Conservation (phyloP, 768 basidiomycete genomes). For the Tricholomella constricta region DNA sequence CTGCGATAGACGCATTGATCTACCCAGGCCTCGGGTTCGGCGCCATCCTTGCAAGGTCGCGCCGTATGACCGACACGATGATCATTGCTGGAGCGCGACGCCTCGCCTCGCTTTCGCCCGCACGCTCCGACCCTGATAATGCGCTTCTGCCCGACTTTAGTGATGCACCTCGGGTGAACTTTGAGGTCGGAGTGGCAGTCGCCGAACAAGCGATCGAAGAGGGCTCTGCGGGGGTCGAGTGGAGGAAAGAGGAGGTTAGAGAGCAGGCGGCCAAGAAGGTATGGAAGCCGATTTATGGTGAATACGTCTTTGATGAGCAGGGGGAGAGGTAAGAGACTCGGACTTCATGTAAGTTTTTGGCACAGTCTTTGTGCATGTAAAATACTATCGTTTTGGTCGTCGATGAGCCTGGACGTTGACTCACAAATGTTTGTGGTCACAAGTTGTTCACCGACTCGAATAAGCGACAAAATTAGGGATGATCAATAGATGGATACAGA, state of each 20-base stretch:
- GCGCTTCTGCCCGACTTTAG: constrained; percentile 77
- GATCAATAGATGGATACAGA: constrained; percentile 1
- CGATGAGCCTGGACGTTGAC: no score
- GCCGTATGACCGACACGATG: constrained; percentile 79
- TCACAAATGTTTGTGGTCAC: no score
- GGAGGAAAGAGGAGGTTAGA: constrained; percentile 59
- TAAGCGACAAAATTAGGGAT: not conserved
- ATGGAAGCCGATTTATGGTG: constrained; percentile 69
- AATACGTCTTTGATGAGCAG: constrained; percentile 62
- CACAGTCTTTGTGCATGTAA: no score
- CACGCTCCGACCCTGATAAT: constrained; percentile 65
- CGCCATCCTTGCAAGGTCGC: constrained; percentile 66
- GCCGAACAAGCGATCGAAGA: constrained; percentile 78
- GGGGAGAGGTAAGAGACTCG: constrained; percentile 29
- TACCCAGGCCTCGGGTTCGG: constrained; percentile 89
- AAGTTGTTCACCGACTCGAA: not conserved
- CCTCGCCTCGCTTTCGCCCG: constrained; percentile 78
- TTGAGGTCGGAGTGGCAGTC: constrained; percentile 82
- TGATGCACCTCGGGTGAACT: constrained; percentile 72
- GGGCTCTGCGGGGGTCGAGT: constrained; percentile 60
- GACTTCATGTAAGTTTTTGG: not conserved
- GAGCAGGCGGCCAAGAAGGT: constrained; percentile 48
- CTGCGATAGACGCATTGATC: constrained; percentile 61
- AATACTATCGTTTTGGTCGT: no score
- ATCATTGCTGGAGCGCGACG: constrained; percentile 78